Conservation (phyloP, 306 rosid genomes). For the Arachis stenosperma region DNA sequence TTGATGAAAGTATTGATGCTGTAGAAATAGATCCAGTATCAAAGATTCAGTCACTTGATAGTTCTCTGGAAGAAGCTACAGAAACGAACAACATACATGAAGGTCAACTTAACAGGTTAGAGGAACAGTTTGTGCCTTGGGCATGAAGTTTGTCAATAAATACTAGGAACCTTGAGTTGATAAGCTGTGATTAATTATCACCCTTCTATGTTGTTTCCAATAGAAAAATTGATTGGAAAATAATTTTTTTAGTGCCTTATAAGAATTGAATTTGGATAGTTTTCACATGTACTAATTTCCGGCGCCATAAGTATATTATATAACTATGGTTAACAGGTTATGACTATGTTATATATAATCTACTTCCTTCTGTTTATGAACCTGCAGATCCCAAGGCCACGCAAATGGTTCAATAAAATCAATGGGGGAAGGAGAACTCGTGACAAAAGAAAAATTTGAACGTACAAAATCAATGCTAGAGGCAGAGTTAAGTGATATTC, state of each 20-base stretch:
- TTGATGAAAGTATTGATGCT: conserved; percentile 53
- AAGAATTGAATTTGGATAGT: too few relatives aligned
- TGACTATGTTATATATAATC: too few relatives aligned
- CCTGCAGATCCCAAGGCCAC: conserved; percentile 56
- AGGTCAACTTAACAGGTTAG: conserved; percentile 66
- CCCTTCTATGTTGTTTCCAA: not conserved
- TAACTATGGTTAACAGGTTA: too few relatives aligned
- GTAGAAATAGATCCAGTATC: conserved; percentile 55
- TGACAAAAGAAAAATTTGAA: conserved; percentile 62
- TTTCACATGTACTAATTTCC: too few relatives aligned
- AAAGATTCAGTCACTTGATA: conserved; percentile 64
- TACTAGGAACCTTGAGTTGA: not conserved
- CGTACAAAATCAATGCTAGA: conserved; percentile 70
- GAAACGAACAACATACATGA: conserved; percentile 64
- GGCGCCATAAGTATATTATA: too few relatives aligned
- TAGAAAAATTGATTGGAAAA: not conserved
- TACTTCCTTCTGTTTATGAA: conserved; percentile 4
- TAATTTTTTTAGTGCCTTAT: not conserved
- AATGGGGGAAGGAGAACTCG: conserved; percentile 51
- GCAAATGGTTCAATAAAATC: conserved; percentile 47
- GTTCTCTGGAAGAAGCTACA: conserved; percentile 62
- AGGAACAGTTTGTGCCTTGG: conserved; percentile 31
- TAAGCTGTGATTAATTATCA: not conserved
- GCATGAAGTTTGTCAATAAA: not conserved
- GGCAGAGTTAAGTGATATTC: conserved; percentile 80